Percentiles rank a stretch among this genome's conserved stretches.
These are phyloP conservation scores for Penicillium sp. DNA, from an alignment of 2,329 filamentous ascomycete species.

Conservation along the genomic window DNA sequence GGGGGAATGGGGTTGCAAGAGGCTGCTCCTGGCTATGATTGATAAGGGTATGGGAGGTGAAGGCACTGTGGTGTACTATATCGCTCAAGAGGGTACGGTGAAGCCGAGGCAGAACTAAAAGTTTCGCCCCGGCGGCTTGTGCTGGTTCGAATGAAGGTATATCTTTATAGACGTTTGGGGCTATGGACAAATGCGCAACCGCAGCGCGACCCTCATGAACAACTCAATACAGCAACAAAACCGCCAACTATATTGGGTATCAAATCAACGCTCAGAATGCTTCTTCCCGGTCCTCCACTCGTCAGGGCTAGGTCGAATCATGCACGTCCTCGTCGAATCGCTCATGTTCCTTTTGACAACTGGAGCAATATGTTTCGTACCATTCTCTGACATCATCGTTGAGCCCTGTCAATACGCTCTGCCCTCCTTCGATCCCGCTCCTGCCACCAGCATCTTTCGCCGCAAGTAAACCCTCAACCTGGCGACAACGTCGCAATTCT, in stretches of 20 bases:
- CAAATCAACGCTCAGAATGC: conserved; percentile 29
- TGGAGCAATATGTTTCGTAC: conserved; percentile 67
- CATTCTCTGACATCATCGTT: conserved; percentile 57
- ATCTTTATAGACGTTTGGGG: conserved; percentile 18
- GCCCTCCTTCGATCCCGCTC: conserved; percentile 27
- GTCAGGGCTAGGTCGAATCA: conserved; percentile 2
- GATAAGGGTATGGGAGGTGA: conserved; percentile 57
- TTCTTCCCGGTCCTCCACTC: conserved; percentile 1
- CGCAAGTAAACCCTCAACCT: conserved; percentile 57
- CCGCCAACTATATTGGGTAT: conserved; percentile 36
- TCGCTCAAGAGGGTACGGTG: conserved; percentile 67
- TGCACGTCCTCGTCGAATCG: conserved; percentile 29
- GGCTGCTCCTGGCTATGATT: conserved; percentile 62
- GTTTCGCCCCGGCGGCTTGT: not conserved
- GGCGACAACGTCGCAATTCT: conserved; percentile 76
- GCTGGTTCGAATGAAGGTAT: conserved; percentile 4
- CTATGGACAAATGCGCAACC: conserved; percentile 7
- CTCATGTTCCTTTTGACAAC: conserved; percentile 57
- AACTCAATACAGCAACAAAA: conserved; percentile 20
- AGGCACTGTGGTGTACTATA: conserved; percentile 69
- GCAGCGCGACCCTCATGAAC: conserved; percentile 5
- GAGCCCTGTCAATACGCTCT: conserved; percentile 38
- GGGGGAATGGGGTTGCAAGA: conserved; percentile 55
- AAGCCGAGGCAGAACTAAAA: conserved; percentile 67
- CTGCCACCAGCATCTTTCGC: conserved; percentile 29